Percentiles rank a stretch among this genome's conserved stretches.
phyloP scores from a whole-genome alignment of 345 rosid species.

The Leavenworthia alabamica region DNA sequence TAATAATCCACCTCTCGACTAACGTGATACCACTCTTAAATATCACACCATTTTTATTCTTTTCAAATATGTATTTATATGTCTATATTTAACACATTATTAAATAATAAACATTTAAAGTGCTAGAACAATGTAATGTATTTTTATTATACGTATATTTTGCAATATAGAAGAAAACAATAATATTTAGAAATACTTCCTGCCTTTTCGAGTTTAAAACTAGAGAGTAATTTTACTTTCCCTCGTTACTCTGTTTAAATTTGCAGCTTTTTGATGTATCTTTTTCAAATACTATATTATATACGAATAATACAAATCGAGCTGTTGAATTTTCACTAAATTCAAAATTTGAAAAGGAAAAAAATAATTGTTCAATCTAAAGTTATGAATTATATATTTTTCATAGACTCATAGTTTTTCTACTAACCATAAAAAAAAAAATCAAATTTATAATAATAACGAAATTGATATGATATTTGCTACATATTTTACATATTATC shows the following conservation, averaged over 20 bases:
- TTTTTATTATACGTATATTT: neutral
- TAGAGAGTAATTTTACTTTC: conserved; percentile 6
- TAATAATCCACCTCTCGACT: conserved; percentile 9
- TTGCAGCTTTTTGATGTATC: neutral
- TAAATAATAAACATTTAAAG: neutral
- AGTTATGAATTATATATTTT: neutral
- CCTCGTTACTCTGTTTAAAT: conserved; percentile 22
- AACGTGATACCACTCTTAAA: conserved; percentile 16
- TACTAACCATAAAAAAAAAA: too few species aligned
- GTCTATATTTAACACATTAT: neutral
- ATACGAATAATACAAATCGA: neutral
- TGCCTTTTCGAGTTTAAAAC: conserved; percentile 7
- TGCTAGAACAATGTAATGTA: neutral
- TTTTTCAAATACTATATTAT: neutral
- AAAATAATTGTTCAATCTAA: neutral
- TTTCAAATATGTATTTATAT: neutral
- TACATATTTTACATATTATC: too few species aligned
- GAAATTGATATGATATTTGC: too few species aligned
- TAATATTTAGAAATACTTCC: neutral
- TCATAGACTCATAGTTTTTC: too few species aligned
- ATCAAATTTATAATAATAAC: too few species aligned
- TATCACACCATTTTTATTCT: neutral
- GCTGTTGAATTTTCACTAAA: neutral
- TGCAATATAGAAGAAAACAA: neutral
- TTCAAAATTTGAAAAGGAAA: neutral